Evolutionary conservation across 495 filamentous ascomycete genomes (phyloP).

Genomic region (Talaromyces ruber): DNA sequence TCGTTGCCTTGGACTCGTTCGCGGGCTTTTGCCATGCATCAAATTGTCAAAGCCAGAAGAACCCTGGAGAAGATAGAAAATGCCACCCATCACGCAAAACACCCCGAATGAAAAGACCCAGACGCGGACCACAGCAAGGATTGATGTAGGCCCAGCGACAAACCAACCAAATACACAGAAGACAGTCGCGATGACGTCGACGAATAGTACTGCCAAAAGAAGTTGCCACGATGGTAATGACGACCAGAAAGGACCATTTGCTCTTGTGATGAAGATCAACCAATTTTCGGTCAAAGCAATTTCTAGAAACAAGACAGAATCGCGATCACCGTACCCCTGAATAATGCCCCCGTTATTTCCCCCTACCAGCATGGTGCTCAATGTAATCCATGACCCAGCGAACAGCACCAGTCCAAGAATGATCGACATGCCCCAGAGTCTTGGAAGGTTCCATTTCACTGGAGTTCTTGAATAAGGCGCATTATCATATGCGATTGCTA

Average conservation of each 20-base stretch:
- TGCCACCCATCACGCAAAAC: constrained; percentile 58
- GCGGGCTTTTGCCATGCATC: constrained; percentile 79
- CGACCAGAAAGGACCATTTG: constrained; percentile 79
- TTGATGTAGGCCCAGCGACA: constrained; percentile 54
- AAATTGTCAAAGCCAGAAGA: constrained; percentile 77
- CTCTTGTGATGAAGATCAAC: constrained; percentile 93
- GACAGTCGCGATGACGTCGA: constrained; percentile 74
- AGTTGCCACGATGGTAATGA: constrained; percentile 79
- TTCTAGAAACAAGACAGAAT: constrained; percentile 80
- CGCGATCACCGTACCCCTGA: constrained; percentile 74
- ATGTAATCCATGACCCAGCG: constrained; percentile 73
- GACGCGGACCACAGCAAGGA: constrained; percentile 73
- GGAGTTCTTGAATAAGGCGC: constrained; percentile 79
- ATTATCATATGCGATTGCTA: constrained; percentile 91
- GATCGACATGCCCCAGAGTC: constrained; percentile 86
- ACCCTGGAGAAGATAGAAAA: constrained; percentile 71
- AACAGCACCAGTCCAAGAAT: constrained; percentile 75
- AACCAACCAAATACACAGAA: constrained; percentile 82
- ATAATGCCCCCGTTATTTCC: constrained; percentile 69
- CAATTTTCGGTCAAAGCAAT: constrained; percentile 91
- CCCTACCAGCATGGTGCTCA: constrained; percentile 65
- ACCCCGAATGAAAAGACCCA: constrained; percentile 83
- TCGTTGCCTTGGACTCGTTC: constrained; percentile 65
- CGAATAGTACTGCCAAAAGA: constrained; percentile 61
- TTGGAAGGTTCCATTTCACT: constrained; percentile 90